Conservation (phyloP, 1,284 basidiomycete genomes). For the Cutaneotrichosporon spelunceum region DNA sequence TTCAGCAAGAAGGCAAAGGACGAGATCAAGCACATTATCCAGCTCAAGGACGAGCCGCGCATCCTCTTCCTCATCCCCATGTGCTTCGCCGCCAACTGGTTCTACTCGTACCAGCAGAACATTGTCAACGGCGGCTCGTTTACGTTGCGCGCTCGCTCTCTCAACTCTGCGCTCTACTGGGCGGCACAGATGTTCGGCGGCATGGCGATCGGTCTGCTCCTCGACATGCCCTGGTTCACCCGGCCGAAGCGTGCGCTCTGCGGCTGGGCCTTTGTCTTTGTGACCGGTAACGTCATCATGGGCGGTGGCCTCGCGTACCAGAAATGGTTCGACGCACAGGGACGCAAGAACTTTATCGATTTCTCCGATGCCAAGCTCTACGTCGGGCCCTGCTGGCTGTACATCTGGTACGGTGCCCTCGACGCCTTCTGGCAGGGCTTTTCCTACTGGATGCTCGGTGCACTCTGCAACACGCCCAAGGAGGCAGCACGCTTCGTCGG, state of each 20-base stretch:
- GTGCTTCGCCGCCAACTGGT: constrained; percentile 23
- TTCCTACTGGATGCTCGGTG: constrained; percentile 35
- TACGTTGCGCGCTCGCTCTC: constrained; percentile 39
- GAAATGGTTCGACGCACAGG: constrained; percentile 16
- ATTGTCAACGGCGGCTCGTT: constrained; percentile 40
- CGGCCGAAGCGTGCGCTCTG: constrained; percentile 26
- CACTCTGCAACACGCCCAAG: constrained; percentile 27
- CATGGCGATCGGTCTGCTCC: constrained; percentile 30
- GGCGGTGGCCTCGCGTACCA: constrained; percentile 28
- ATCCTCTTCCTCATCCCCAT: constrained; percentile 30
- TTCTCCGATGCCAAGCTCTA: constrained; percentile 25
- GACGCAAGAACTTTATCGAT: constrained; percentile 19
- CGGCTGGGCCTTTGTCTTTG: constrained; percentile 29
- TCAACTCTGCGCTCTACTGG: constrained; percentile 52
- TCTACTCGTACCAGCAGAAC: constrained; percentile 35
- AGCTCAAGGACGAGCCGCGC: constrained; percentile 25
- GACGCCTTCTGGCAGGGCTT: constrained; percentile 46
- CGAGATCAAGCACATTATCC: constrained; percentile 20
- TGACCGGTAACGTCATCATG: constrained; percentile 32
- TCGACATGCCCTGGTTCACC: constrained; percentile 45
- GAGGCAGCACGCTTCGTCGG: constrained; percentile 28
- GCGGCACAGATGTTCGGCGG: constrained; percentile 37
- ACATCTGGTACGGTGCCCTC: constrained; percentile 41
- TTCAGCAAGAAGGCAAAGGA: constrained; percentile 15
- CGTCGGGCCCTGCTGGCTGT: constrained; percentile 31